These are phyloP conservation scores for Pisolithus microcarpus DNA, from an alignment of 768 basidiomycete genomes.

Conservation along the genomic window DNA sequence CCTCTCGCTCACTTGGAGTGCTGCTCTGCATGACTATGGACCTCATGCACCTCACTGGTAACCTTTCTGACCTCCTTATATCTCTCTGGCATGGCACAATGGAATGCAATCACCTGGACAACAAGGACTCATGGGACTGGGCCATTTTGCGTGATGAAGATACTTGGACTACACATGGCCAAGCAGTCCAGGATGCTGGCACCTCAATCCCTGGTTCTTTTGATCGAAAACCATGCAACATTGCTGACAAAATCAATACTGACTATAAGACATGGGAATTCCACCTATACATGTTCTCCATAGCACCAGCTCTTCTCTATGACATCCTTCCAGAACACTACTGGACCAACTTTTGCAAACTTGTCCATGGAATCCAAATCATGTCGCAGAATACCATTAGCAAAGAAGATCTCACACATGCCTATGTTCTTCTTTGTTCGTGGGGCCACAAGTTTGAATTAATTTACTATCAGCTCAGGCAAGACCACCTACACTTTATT, in stretches of 20 bases:
- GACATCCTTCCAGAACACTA: constrained; percentile 10
- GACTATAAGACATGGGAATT: constrained; percentile 20
- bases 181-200: constrained; percentile 9
- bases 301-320: constrained; percentile 13
- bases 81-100: constrained; percentile 11
- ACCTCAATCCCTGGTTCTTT: constrained; percentile 12
- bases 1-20: constrained; percentile 14
- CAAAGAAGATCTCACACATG: constrained; percentile 6
- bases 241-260: constrained; percentile 15
- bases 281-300: constrained; percentile 12
- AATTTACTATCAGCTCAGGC: constrained; percentile 18
- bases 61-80: constrained; percentile 17
- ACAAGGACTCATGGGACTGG: constrained; percentile 25
- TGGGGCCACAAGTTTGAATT: constrained; percentile 23
- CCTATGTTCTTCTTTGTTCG: constrained; percentile 9
- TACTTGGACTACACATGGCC: constrained; percentile 16
- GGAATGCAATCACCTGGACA: background rate
- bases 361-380: constrained; percentile 15
- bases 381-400: constrained; percentile 15
- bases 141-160: constrained; percentile 16
- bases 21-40: constrained; percentile 29
- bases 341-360: constrained; percentile 16
- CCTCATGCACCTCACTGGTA: constrained; percentile 29
- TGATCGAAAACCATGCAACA: constrained; percentile 14
- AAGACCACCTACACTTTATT: constrained; percentile 25